These are phyloP conservation scores for Escovopsis sp. DNA, from an alignment of 2,329 filamentous ascomycete genomes.

Conservation along the genomic window DNA sequence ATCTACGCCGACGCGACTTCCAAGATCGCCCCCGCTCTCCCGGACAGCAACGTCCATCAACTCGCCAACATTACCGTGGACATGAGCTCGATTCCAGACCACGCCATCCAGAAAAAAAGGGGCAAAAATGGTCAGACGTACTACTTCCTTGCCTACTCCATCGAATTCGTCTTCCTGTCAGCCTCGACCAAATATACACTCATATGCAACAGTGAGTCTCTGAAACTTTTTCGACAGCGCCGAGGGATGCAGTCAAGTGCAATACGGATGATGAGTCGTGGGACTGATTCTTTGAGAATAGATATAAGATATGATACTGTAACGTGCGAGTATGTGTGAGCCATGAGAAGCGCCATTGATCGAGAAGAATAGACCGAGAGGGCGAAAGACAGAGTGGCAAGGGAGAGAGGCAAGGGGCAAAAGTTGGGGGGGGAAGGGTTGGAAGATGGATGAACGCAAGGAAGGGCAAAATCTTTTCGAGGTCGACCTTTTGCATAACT, in stretches of 20 bases:
- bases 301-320: conserved; percentile 25
- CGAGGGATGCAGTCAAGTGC: no score
- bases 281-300: conserved; percentile 8
- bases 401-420: no score
- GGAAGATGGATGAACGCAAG: no score
- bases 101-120: conserved; percentile 15
- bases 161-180: conserved; percentile 27
- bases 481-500: no score
- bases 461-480: no score
- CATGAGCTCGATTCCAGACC: conserved; percentile 25
- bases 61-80: conserved; percentile 25
- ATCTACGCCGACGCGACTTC: conserved; percentile 20
- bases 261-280: no score
- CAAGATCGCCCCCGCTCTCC: conserved; percentile 18
- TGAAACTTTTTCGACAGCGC: no score
- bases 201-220: conserved; percentile 26
- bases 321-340: conserved; percentile 26
- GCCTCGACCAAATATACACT: conserved; percentile 28
- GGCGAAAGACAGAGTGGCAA: no score
- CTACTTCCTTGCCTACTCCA: conserved; percentile 23
- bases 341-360: no score
- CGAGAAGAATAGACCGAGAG: no score
- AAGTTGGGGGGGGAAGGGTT: no score
- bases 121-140: conserved; percentile 23
- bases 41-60: conserved; percentile 20